Evolutionary conservation across 2,329 filamentous ascomycete species (phyloP).

Genomic region (Cercospora sp.): DNA sequence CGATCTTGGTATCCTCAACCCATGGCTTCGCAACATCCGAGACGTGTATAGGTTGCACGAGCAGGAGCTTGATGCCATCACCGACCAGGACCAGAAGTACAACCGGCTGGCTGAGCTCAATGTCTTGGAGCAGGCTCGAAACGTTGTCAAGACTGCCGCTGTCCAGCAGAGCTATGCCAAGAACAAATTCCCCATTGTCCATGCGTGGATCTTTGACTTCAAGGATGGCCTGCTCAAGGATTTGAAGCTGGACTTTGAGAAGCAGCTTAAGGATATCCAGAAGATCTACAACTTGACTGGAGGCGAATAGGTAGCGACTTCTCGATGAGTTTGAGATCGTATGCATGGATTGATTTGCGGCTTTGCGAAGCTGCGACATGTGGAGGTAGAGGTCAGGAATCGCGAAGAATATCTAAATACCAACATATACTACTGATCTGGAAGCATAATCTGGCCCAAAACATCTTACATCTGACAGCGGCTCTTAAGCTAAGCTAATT

Average conservation of each 20-base stretch:
- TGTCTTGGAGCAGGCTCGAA: conserved; percentile 20
- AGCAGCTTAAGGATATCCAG: conserved; percentile 21
- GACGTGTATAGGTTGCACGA: conserved; percentile 26
- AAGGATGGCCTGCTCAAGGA: conserved; percentile 22
- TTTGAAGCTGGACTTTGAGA: conserved; percentile 19
- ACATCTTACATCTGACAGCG: neutral
- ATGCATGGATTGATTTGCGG: neutral
- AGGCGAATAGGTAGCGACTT: neutral
- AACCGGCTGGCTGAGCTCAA: conserved; percentile 20
- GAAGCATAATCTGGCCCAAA: neutral
- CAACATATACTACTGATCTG: neutral
- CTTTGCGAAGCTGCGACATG: neutral
- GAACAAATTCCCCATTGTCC: conserved; percentile 21
- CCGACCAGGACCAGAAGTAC: conserved; percentile 20
- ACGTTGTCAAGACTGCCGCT: conserved; percentile 22
- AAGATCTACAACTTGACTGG: conserved; percentile 24
- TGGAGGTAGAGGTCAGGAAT: neutral
- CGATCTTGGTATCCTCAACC: conserved; percentile 59
- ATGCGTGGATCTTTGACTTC: conserved; percentile 23
- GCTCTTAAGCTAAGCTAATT: neutral
- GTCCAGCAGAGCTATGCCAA: conserved; percentile 22
- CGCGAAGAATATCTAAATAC: neutral
- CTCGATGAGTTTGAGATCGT: neutral
- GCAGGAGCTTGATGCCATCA: conserved; percentile 16
- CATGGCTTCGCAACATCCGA: conserved; percentile 60